phyloP scores from a whole-genome alignment of 2,329 filamentous ascomycete genomes.

The Colletotrichum lentis region DNA sequence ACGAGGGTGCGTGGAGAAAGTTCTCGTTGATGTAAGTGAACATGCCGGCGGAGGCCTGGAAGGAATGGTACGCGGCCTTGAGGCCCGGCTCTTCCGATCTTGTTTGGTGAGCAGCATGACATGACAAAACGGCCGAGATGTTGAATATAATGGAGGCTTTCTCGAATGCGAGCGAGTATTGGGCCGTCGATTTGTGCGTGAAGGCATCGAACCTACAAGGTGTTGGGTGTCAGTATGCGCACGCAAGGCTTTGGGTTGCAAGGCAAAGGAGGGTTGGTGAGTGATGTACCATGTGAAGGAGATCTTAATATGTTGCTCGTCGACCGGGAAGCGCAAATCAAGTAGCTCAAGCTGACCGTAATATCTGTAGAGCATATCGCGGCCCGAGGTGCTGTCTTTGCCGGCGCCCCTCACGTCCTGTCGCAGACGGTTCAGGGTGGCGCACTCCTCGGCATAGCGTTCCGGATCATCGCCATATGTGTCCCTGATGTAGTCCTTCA shows the following conservation, averaged over 20 bases:
- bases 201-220: conserved; percentile 92
- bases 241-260: not conserved
- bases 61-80: conserved; percentile 97
- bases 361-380: conserved; percentile 94
- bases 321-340: conserved; percentile 93
- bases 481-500: conserved; percentile 92
- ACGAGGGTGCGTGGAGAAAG: conserved; percentile 94
- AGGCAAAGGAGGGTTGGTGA: conserved; percentile 20
- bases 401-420: conserved; percentile 99
- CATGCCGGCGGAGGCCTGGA: conserved; percentile 98
- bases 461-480: conserved; percentile 98
- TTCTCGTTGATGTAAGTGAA: conserved; percentile 99
- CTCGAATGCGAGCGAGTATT: conserved; percentile 96
- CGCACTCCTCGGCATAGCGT: conserved; percentile 93
- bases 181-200: conserved; percentile 94
- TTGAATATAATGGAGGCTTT: conserved; percentile 99
- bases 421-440: conserved; percentile 88
- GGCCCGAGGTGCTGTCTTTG: conserved; percentile 91
- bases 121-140: conserved; percentile 95
- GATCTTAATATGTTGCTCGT: conserved; percentile 99
- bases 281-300: conserved; percentile 87
- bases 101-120: conserved; percentile 92
- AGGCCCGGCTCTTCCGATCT: conserved; percentile 90
- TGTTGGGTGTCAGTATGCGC: conserved; percentile 18
- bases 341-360: conserved; percentile 96